A percentile compares a stretch with the other conserved stretches of the same genome.
These are phyloP conservation scores for Paramecium caudatum DNA, from an alignment of 73 alveolate genomes.

Conservation along the genomic window DNA sequence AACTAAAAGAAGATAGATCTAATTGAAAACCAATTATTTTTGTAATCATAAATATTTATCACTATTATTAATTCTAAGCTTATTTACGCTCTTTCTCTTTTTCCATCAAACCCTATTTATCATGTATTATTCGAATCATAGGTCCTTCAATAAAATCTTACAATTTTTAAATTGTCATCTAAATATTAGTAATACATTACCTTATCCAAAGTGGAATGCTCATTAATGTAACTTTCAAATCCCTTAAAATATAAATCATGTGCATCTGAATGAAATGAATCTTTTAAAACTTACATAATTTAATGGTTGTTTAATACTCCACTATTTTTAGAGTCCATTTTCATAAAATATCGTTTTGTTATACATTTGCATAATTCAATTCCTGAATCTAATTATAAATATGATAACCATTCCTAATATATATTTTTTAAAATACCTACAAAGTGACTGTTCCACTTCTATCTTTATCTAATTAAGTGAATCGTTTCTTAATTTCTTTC, in stretches of 20 bases:
- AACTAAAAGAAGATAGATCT: slow-evolving; percentile 15
- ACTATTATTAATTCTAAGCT: not conserved
- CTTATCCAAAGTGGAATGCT: slow-evolving; percentile 7
- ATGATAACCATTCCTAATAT: slow-evolving; percentile 35
- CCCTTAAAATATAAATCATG: slow-evolving; percentile 14
- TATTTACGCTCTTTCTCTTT: slow-evolving; percentile 2
- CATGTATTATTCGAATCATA: not conserved
- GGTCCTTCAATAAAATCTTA: slow-evolving; percentile 28
- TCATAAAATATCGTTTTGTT: not conserved
- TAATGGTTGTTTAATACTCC: not conserved
- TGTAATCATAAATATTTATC: too few relatives aligned
- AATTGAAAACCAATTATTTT: slow-evolving; percentile 29
- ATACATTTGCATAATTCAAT: slow-evolving; percentile 10
- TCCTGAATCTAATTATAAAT: slow-evolving; percentile 1
- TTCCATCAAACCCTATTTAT: not conserved
- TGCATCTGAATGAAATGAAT: not conserved
- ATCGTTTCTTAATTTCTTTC: slow-evolving; percentile 24
- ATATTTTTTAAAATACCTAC: not conserved
- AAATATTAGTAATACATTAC: not conserved
- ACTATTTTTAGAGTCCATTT: not conserved
- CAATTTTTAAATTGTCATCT: not conserved
- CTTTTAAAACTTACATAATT: slow-evolving; percentile 17
- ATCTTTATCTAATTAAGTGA: slow-evolving; percentile 11
- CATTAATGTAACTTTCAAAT: slow-evolving; percentile 21
- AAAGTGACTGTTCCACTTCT: slow-evolving; percentile 7